These are phyloP conservation scores for Podaxis pistillaris DNA, from an alignment of 768 basidiomycete genomes.

Conservation along the genomic window DNA sequence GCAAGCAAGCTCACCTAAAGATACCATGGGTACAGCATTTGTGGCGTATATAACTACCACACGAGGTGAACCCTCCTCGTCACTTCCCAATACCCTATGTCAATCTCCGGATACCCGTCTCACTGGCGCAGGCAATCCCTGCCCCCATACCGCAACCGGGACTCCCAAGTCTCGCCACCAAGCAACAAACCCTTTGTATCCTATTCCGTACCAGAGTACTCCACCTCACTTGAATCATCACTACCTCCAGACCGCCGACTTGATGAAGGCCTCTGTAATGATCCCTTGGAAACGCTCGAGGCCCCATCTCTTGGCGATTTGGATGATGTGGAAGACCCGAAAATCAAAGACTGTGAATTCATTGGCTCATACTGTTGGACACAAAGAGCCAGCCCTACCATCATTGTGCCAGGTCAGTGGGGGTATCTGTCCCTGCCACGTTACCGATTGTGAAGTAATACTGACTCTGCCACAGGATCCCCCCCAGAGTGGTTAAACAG, in stretches of 20 bases:
- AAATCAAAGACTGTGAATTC: slow-evolving; percentile 35
- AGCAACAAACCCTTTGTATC: slow-evolving; percentile 13
- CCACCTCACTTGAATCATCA: slow-evolving; percentile 3
- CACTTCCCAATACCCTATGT: neutral
- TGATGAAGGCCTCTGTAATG: slow-evolving; percentile 32
- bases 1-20: slow-evolving; percentile 2
- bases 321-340: slow-evolving; percentile 27
- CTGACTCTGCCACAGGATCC: slow-evolving; percentile 39
- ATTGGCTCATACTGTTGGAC: slow-evolving; percentile 63
- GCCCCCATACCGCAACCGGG: slow-evolving; percentile 4
- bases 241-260: slow-evolving; percentile 34
- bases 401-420: slow-evolving; percentile 45
- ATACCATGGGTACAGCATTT: neutral
- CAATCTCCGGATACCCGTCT: slow-evolving; percentile 1
- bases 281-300: slow-evolving; percentile 26
- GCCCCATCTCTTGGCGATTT: slow-evolving; percentile 17
- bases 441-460: neutral
- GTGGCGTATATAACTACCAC: neutral
- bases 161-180: slow-evolving; percentile 4
- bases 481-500: slow-evolving; percentile 57
- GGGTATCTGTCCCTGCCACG: neutral
- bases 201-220: neutral
- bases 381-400: slow-evolving; percentile 41
- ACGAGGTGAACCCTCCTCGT: neutral
- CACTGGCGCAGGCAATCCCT: slow-evolving; percentile 8